Evolutionary conservation across 1,139 yeast species (phyloP).

Genomic region (Pichiaceae sp.): DNA sequence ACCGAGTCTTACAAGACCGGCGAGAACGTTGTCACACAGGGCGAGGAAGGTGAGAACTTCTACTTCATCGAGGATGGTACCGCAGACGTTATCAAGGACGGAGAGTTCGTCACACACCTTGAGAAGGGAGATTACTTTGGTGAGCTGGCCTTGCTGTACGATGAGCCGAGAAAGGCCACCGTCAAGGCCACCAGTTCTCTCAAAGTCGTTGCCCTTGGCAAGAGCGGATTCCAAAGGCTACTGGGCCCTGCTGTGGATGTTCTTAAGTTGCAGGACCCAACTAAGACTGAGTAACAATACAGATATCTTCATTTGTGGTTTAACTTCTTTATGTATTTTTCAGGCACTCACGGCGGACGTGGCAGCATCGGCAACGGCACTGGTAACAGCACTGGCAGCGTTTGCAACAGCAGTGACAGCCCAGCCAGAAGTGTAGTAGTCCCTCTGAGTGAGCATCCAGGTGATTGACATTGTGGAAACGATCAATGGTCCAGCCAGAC

Average conservation of each 20-base stretch:
- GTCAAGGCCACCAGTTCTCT: constrained; percentile 70
- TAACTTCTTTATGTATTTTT: constrained; percentile 1
- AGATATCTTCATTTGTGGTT: constrained; percentile 3
- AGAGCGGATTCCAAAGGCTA: constrained; percentile 87
- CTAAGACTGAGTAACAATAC: constrained; percentile 26
- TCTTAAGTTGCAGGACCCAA: constrained; percentile 76
- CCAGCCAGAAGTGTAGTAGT: constrained; percentile 21
- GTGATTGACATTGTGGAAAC: constrained; percentile 36
- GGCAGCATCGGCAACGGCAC: neutral
- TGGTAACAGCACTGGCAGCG: constrained; percentile 1
- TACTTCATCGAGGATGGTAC: constrained; percentile 83
- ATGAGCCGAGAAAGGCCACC: constrained; percentile 91
- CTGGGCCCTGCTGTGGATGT: constrained; percentile 87
- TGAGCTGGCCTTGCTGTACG: constrained; percentile 86
- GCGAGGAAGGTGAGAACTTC: constrained; percentile 87
- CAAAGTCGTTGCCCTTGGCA: constrained; percentile 84
- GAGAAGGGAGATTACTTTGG: constrained; percentile 92
- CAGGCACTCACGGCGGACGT: neutral
- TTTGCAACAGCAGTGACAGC: constrained; percentile 1
- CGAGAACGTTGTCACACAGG: constrained; percentile 72
- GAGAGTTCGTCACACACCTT: constrained; percentile 47
- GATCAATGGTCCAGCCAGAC: constrained; percentile 80
- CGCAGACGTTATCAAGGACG: constrained; percentile 61
- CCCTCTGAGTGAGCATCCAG: constrained; percentile 41
- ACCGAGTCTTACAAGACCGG: constrained; percentile 70